Evolutionary conservation across 2,329 filamentous ascomycete species (phyloP), one percentile per base, ranked within the genome.

Genomic region (Aspergillus clavatus): DNA sequence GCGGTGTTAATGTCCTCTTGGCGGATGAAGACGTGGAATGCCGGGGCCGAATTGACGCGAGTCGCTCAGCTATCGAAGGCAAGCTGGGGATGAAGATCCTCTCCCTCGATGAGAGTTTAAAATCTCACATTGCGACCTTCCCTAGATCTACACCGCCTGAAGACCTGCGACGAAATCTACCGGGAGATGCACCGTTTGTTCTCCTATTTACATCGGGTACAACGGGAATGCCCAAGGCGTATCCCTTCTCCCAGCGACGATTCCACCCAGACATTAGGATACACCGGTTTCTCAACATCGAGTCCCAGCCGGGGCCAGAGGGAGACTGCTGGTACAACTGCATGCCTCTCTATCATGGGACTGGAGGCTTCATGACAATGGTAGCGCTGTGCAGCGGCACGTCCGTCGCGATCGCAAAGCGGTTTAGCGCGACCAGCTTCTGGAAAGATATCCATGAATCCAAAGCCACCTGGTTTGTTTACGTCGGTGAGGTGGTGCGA

Each of bases 401-500:
- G 5, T 42, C 36, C 28, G 40, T 28, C 1, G 36, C 40, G 11
- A 19, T 42, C 28, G 40, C 40, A 6, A 41, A 65, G 61, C 40
- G 61, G 16, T 53, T 53, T n/a, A 52, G 51, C 5, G 50, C 50
- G 3, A 47, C 47, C 16, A 43, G 51, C 21, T 53, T 55, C 38
- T 53, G 52, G 52, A 41, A 45, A 4, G 52, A 55, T 22, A 33
- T 47, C n/a, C 47, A 50, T 12, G 42, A 38, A 14, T 48, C 42
- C 12, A 21, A 40, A 4, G 47, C 52, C n/a, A 55, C 53, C 38
- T 50, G 50, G 1, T 53, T 55, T 38, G 31, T 55, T 18, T 55
- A 55, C 35, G 53, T 55, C 40, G 52, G 52, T 10, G 52, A 55
- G 29, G 51, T 55, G 52, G 37, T 53, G 10, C 50, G 52, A 10